Conservation (phyloP, 1,139 yeast species). For the Fermentozyma sake region DNA sequence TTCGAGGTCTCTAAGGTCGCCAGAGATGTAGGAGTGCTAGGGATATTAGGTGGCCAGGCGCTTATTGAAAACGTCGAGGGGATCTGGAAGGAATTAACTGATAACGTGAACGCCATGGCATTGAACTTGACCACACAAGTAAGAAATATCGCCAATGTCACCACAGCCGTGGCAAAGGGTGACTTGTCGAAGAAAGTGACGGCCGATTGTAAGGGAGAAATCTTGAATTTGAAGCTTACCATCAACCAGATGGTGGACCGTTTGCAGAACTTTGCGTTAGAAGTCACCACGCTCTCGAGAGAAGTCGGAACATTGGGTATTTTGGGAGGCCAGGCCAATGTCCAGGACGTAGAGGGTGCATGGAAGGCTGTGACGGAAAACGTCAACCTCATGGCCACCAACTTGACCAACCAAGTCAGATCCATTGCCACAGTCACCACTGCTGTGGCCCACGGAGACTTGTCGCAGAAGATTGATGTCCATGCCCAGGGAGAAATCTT, state of each 20-base stretch:
- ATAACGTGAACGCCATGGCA: constrained; percentile 90
- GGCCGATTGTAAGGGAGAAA: constrained; percentile 87
- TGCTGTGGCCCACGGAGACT: constrained; percentile 88
- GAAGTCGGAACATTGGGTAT: constrained; percentile 91
- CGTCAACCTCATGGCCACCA: constrained; percentile 86
- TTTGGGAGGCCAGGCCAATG: constrained; percentile 88
- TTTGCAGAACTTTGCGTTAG: constrained; percentile 81
- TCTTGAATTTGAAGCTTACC: constrained; percentile 72
- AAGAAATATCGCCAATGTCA: constrained; percentile 84
- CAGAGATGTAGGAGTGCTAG: constrained; percentile 85
- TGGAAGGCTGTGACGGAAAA: constrained; percentile 91
- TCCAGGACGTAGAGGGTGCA: constrained; percentile 88
- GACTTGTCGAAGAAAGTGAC: constrained; percentile 81
- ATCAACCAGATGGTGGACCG: constrained; percentile 87
- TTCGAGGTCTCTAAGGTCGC: constrained; percentile 87
- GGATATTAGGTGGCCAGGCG: constrained; percentile 85
- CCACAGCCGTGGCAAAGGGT: constrained; percentile 91
- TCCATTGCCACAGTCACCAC: constrained; percentile 89
- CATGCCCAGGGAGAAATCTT: constrained; percentile 86
- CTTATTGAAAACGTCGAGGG: constrained; percentile 81
- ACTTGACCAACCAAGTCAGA: constrained; percentile 83
- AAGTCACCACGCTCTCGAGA: constrained; percentile 80
- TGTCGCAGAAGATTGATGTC: constrained; percentile 82
- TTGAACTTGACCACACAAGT: constrained; percentile 82
- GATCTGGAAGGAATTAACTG: constrained; percentile 85